A percentile compares a stretch with the other conserved stretches of the same genome.
Conservation (phyloP, 2,329 filamentous ascomycete species). For the Clonostachys byssicola region DNA sequence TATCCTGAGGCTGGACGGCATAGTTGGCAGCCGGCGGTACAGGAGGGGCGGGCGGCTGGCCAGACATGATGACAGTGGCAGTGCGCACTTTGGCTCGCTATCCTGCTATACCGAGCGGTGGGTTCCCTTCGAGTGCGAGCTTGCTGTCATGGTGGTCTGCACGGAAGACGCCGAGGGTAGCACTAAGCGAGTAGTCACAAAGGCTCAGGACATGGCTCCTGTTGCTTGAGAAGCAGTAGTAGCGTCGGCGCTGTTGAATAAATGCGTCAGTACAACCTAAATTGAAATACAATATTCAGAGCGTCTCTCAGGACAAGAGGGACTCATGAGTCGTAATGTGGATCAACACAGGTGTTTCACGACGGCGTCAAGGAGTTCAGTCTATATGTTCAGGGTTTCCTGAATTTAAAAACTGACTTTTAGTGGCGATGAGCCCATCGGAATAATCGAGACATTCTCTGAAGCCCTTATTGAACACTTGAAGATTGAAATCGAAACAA, state of each 20-base stretch:
- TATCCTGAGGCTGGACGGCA: conserved; percentile 23
- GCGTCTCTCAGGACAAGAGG: conserved; percentile 20
- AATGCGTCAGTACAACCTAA: no score
- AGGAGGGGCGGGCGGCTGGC: conserved; percentile 20
- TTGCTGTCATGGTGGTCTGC: conserved; percentile 93
- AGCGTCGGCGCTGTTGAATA: no score
- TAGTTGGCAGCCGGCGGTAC: conserved; percentile 20
- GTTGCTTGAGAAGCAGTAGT: no score
- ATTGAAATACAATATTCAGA: no score
- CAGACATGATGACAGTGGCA: conserved; percentile 20
- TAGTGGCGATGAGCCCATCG: no score
- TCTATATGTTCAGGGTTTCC: no score
- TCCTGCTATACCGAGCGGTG: conserved; percentile 88
- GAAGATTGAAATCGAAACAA: no score
- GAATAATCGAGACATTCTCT: no score
- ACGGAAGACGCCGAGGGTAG: conserved; percentile 63
- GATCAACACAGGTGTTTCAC: conserved; percentile 33
- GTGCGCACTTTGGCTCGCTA: conserved; percentile 54
- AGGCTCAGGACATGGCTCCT: no score
- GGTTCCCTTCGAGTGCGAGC: conserved; percentile 78
- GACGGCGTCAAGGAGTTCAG: conserved; percentile 17
- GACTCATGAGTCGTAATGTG: conserved; percentile 33
- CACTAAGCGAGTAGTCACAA: conserved; percentile 39
- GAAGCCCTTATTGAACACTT: no score
- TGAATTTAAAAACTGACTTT: no score